These are phyloP conservation scores for Diplodia sapinea DNA, from an alignment of 2,329 filamentous ascomycete species.

Conservation along the genomic window DNA sequence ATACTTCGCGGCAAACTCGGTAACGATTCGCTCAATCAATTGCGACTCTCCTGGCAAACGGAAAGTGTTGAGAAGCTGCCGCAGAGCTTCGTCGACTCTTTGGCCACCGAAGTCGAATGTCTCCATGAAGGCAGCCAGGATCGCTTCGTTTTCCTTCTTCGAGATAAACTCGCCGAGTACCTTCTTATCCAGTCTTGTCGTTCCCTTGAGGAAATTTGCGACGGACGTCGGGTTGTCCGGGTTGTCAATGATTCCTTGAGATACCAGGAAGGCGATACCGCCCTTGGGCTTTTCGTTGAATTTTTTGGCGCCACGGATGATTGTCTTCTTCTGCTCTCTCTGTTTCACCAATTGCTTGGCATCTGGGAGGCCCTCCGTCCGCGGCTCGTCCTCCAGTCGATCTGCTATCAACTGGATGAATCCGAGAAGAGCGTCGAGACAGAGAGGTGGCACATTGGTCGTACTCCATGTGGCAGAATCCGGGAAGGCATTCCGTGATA, in stretches of 20 bases:
- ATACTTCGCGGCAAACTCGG: conserved; percentile 85
- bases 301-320: conserved; percentile 84
- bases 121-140: conserved; percentile 82
- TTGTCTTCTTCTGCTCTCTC: conserved; percentile 80
- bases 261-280: conserved; percentile 83
- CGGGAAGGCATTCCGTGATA: conserved; percentile 92
- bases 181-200: conserved; percentile 86
- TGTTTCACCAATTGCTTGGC: conserved; percentile 70
- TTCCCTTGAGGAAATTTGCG: conserved; percentile 86
- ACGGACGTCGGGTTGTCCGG: conserved; percentile 75
- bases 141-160: conserved; percentile 84
- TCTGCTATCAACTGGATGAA: conserved; percentile 93
- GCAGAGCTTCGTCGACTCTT: conserved; percentile 86
- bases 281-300: conserved; percentile 96
- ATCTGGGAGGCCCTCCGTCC: conserved; percentile 69
- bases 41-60: conserved; percentile 90
- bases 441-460: conserved; percentile 93
- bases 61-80: conserved; percentile 87
- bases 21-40: conserved; percentile 91
- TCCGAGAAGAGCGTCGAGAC: conserved; percentile 86
- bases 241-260: conserved; percentile 83
- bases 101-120: conserved; percentile 88
- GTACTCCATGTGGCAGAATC: conserved; percentile 99
- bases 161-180: conserved; percentile 90
- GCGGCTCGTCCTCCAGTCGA: conserved; percentile 74